A percentile compares a stretch with the other conserved stretches of the same genome.
These are phyloP conservation scores for Acacia pycnantha DNA, from an alignment of 331 rosid species.

Conservation along the genomic window DNA sequence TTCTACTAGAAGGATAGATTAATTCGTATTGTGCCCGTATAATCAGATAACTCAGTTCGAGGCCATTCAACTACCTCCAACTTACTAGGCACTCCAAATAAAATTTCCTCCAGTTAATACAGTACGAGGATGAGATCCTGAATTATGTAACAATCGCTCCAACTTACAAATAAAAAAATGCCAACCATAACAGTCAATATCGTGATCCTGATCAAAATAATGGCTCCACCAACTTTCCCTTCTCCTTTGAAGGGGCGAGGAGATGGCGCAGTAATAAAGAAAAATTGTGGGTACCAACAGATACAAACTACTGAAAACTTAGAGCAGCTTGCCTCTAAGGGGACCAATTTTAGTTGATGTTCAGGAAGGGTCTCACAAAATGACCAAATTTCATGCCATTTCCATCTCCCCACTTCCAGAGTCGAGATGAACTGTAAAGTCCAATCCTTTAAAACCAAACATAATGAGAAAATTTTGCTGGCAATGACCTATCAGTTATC, in stretches of 20 bases:
- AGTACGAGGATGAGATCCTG: background rate
- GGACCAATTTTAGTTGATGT: background rate
- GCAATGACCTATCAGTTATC: conserved; percentile 20
- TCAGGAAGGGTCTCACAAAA: conserved; percentile 31
- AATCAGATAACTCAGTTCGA: background rate
- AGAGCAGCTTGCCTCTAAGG: background rate
- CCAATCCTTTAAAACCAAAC: conserved; percentile 1
- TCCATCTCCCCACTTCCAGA: conserved; percentile 59
- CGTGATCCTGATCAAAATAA: background rate
- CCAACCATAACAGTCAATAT: background rate
- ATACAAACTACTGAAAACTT: background rate
- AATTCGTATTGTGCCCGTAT: background rate
- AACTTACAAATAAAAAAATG: background rate
- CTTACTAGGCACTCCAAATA: background rate
- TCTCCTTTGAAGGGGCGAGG: background rate
- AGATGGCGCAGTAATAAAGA: background rate
- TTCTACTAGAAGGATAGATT: background rate
- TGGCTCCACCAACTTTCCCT: background rate
- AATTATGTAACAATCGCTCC: background rate
- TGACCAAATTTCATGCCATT: conserved; percentile 53
- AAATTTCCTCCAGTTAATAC: background rate
- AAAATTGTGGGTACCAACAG: background rate
- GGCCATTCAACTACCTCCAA: background rate
- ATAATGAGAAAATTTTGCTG: conserved; percentile 28
- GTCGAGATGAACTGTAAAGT: background rate